Evolutionary conservation across 305 asterid species (phyloP).

Genomic region (Fraxinus greggii): DNA sequence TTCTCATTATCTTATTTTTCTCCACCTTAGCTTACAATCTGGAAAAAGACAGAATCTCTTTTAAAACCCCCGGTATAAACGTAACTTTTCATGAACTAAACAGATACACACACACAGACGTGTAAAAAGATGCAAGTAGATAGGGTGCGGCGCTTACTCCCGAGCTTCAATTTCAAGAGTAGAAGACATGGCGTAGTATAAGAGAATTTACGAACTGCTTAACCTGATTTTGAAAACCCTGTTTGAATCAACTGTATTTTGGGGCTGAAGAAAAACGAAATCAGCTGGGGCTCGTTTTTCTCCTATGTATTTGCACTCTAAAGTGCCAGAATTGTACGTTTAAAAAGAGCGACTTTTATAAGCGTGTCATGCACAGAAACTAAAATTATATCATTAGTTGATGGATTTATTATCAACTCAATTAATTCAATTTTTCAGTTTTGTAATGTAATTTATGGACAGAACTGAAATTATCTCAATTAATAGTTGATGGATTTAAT

Average conservation of each 20-base stretch:
- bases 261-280: not conserved
- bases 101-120: not conserved
- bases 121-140: not conserved
- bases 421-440: not conserved
- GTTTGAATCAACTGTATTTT: not conserved
- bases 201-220: constrained; percentile 26
- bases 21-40: not conserved
- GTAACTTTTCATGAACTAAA: not conserved
- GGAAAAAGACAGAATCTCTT: not conserved
- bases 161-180: constrained; percentile 95
- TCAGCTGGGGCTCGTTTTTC: not conserved
- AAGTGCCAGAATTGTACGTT: not conserved
- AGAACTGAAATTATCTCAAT: not conserved
- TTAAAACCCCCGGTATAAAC: not conserved
- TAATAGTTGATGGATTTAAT: not conserved
- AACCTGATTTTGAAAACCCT: constrained; percentile 32
- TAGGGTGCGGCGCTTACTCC: constrained; percentile 53
- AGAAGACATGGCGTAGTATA: constrained; percentile 61
- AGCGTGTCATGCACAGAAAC: not conserved
- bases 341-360: not conserved
- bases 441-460: not conserved
- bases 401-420: not conserved
- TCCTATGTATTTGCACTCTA: not conserved
- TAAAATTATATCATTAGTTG: not conserved
- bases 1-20: not conserved